Base-by-base conservation (phyloP, 495 filamentous ascomycete genomes). In the Xylaria cubensis region DNA sequence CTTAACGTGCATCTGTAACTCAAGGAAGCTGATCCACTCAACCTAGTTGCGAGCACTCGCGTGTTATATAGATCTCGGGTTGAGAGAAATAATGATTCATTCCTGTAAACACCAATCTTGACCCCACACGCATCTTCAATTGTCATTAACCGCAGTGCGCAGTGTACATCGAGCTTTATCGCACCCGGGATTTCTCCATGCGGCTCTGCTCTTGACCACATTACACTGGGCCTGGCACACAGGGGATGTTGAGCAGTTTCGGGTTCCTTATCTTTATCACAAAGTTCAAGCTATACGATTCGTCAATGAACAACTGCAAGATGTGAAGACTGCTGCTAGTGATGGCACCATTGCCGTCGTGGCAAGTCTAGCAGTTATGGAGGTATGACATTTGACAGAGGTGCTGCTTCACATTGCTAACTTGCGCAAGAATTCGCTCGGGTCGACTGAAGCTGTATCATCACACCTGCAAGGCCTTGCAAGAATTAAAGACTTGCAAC, bases 291-390 rank as follows among this genome's bases (percentile, higher is more conserved):
- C 77, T 13, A 80, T 78, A 74, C 74, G 74, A 66, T 80, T 82
- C 39, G 82, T 83, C 66, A 83, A 78, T 24, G 74, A 82, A 58
- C 79, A 83, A 71, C 50, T 83, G 41, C 72, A 70, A 51, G 72
- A 73, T 32, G 73, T 76, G 10, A 70, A 76, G 17, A 78, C 73
- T 17, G 78, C 75, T 44, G 70, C 78, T 15, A 78, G 74, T 58
- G 81, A 82, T 69, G 77, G 77, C 61, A 78, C 78, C 2, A 80
- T 84, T 42, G 78, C 77, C 36, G 80, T 81, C 10, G 79, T 84
- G 17, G 78, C 80, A 53, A 78, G 75, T 36, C 74, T 84, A 29
- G 79, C 80, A 10, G 75, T 81, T n/a, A 80, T 80, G 61, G 81
- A 84, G 74, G 82, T 82, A 74, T 56, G 75, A 67, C 21, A 44